Percentiles rank a stretch among this genome's conserved stretches.
phyloP scores from a whole-genome alignment of 2,329 filamentous ascomycete species.

The Aspergillus novofumigatus region DNA sequence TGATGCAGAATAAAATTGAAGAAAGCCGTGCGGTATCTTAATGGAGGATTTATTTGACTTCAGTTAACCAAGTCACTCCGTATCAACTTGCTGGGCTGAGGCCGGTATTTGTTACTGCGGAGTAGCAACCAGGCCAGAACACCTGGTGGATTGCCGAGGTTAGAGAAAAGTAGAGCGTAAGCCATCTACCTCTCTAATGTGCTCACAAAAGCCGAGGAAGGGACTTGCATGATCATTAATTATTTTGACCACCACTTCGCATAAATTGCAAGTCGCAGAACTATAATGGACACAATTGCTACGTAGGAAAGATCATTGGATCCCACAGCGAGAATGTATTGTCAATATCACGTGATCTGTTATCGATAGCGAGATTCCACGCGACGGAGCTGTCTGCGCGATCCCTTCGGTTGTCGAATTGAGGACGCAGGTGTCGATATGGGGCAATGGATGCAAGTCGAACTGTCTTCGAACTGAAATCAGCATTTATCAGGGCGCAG shows the following conservation, averaged over 20 bases:
- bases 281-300: neutral
- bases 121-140: neutral
- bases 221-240: neutral
- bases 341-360: neutral
- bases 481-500: slow-evolving; percentile 48
- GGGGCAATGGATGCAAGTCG: slow-evolving; percentile 35
- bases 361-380: slow-evolving; percentile 6
- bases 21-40: neutral
- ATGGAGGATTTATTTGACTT: neutral
- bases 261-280: neutral
- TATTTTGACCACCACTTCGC: neutral
- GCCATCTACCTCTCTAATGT: neutral
- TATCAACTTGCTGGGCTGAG: neutral
- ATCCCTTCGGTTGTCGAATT: neutral
- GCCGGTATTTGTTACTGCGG: slow-evolving; percentile 7
- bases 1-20: slow-evolving; percentile 13
- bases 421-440: slow-evolving; percentile 9
- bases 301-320: neutral
- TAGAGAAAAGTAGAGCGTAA: slow-evolving; percentile 3
- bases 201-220: slow-evolving; percentile 2
- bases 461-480: slow-evolving; percentile 50
- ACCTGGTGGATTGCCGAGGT: slow-evolving; percentile 26
- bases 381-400: neutral
- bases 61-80: neutral
- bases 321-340: neutral